Evolutionary conservation across 805 yeast species (phyloP), one percentile per base, ranked within the genome.

Genomic region (Ogataea corticis): DNA sequence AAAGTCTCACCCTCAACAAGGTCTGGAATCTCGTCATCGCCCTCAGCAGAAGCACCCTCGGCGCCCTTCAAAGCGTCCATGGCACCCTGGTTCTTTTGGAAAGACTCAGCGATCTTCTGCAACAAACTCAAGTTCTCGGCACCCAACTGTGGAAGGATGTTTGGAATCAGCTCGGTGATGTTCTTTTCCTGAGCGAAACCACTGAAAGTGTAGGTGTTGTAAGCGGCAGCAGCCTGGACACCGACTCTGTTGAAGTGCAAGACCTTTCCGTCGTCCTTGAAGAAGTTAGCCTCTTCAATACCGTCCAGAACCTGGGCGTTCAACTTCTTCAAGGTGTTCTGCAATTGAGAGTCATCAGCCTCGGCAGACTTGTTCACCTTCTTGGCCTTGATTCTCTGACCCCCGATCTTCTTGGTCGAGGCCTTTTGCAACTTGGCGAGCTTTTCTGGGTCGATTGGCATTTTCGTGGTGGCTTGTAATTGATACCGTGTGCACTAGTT

Each of bases 281-380:
- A 91, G 79, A 92, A 87, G 82, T 91, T 92, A 65, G 96, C 98
- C 78, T 92, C 97, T 70, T 89, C 96, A 63, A 92, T 84, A 64
- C 87, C 89, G 58, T 86, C 90, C 61, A 92, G 74, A 63, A 89
- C 85, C 72, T 85, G 87, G 56, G 91, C 95, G 72, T 87, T 85
- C 69, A 92, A 78, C 76, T 91, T 90, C 70, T 83, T 85, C 73
- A 92, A 77, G 65, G 92, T 82, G 61, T 83, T 87, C 75, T 88
- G 90, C 70, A 92, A 79, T 75, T 91, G 90, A 71, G 89, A 77
- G 75, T 91, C 96, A 66, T 90, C 96, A 62, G 83, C 89, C 72
- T 86, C 89, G 51, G 78, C 66, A 61, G 79, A 69, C 67, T 76
- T 72, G 66, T 73, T 74, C 59, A 73, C 67, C 78, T 89, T 88